Evolutionary conservation across 2,329 filamentous ascomycete genomes (phyloP), one percentile per base, ranked within the genome.

Genomic region (Elsinoe arachidis): DNA sequence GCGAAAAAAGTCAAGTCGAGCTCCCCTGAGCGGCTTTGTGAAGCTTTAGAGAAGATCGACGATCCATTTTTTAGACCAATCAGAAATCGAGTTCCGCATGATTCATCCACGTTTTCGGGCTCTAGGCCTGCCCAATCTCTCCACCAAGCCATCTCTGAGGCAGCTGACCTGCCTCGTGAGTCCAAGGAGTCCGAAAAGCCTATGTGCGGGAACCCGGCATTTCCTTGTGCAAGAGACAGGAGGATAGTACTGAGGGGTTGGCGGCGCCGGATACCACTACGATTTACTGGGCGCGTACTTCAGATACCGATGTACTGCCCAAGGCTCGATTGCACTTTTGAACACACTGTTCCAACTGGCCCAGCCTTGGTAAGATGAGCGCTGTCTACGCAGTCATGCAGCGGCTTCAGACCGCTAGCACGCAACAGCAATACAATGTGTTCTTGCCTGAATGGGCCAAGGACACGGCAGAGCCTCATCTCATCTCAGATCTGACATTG

Each of bases 1-100:
- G 17, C 11, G 39, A 26, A n/a, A n/a, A 46, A 46, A 46, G 41
- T 26, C 41, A 46, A 23, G 41, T 23, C n/a, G 3, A 46, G 9
- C 19, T 46, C 41, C 41, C 41, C 41, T 46, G 41, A 46, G 41
- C 41, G 41, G 41, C 21, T 46, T 46, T 46, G 41, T 46, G 19
- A 46, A 46, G 41, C 41, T 46, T 46, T 10, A 30, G 19, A 4
- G 17, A 26, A 7, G 10, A 46, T 46, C 41, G 41, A 23, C 41
- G 41, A 46, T 46, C 21, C 19, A 10, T 12, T 23, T 26, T 17
- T 26, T 46, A 3, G 9, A 30, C 41, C 41, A 46, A 46, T 46
- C 21, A 46, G 17, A 46, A 46, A 14, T 46, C 41, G 26, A 5
- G 7, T 2, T 30, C 5, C 21, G 41, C 10, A 12, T 46, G 41